Evolutionary conservation across 2,329 filamentous ascomycete genomes (phyloP).

Genomic region (Karstenula rhodostoma): DNA sequence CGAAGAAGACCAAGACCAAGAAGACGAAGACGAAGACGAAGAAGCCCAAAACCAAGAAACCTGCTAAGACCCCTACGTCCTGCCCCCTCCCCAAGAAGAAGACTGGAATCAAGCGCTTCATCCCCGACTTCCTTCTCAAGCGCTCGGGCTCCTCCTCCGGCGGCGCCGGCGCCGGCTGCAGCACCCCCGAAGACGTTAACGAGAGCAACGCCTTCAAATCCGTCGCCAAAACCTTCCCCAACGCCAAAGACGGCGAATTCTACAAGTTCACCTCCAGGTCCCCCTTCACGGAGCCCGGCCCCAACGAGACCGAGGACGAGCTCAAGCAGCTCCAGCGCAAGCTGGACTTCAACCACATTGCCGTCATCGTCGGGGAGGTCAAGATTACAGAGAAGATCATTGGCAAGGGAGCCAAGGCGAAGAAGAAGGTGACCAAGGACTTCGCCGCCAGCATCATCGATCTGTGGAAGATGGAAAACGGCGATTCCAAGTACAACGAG

Average conservation of each 20-base stretch:
- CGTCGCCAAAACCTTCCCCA: neutral
- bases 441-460: neutral
- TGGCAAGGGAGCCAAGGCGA: neutral
- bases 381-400: neutral
- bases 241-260: neutral
- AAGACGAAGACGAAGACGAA: neutral
- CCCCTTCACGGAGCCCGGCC: neutral
- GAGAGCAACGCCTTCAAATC: neutral
- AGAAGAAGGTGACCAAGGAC: neutral
- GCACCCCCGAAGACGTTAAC: neutral
- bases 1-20: neutral
- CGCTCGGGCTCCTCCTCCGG: neutral
- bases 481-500: neutral
- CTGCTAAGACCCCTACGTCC: neutral
- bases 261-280: constrained; percentile 6
- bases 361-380: neutral
- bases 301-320: neutral
- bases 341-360: constrained; percentile 1
- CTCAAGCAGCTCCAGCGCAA: neutral
- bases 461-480: neutral
- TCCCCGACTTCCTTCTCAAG: neutral
- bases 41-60: constrained; percentile 1
- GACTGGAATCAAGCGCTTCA: neutral
- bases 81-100: neutral
- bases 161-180: neutral